These are phyloP conservation scores for Colletotrichum sublineola DNA, from an alignment of 2,329 filamentous ascomycete genomes.

Conservation along the genomic window DNA sequence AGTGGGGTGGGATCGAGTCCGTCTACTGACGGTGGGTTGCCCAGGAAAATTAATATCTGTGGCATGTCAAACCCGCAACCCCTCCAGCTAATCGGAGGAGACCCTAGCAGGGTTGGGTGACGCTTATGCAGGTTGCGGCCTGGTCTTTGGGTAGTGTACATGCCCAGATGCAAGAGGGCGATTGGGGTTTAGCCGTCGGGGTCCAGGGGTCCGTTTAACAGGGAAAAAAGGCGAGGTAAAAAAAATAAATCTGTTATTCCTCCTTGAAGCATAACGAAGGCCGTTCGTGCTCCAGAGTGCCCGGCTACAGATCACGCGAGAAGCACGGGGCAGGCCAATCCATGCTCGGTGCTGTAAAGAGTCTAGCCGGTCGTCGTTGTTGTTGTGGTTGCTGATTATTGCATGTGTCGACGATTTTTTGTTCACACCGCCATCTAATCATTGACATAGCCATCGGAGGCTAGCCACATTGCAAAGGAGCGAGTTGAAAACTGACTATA, in stretches of 20 bases:
- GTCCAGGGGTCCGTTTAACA: slow-evolving; percentile 37
- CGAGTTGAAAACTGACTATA: slow-evolving; percentile 8
- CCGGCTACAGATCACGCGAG: slow-evolving; percentile 26
- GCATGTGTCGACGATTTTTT: slow-evolving; percentile 13
- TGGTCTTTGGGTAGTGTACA: slow-evolving; percentile 38
- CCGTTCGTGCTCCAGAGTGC: slow-evolving; percentile 13
- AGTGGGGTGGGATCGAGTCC: neutral
- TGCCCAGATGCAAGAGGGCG: slow-evolving; percentile 34
- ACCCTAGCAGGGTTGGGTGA: slow-evolving; percentile 36
- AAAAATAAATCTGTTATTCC: slow-evolving; percentile 11
- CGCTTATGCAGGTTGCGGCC: slow-evolving; percentile 41
- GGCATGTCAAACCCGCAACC: slow-evolving; percentile 21
- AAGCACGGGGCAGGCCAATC: slow-evolving; percentile 28
- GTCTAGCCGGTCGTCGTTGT: slow-evolving; percentile 15
- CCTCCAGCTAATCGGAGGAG: slow-evolving; percentile 33
- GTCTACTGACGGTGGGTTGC: slow-evolving; percentile 11
- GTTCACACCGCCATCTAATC: slow-evolving; percentile 36
- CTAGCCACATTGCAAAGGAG: slow-evolving; percentile 24
- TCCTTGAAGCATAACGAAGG: slow-evolving; percentile 35
- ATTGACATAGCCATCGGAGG: slow-evolving; percentile 2
- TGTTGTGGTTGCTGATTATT: neutral
- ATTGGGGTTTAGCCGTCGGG: slow-evolving; percentile 37
- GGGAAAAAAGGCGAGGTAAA: slow-evolving; percentile 7
- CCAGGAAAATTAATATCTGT: slow-evolving; percentile 18
- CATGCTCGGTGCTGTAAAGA: slow-evolving; percentile 32